Evolutionary conservation across 441 rosid species (phyloP).

Genomic region (Flueggea neowawraea): DNA sequence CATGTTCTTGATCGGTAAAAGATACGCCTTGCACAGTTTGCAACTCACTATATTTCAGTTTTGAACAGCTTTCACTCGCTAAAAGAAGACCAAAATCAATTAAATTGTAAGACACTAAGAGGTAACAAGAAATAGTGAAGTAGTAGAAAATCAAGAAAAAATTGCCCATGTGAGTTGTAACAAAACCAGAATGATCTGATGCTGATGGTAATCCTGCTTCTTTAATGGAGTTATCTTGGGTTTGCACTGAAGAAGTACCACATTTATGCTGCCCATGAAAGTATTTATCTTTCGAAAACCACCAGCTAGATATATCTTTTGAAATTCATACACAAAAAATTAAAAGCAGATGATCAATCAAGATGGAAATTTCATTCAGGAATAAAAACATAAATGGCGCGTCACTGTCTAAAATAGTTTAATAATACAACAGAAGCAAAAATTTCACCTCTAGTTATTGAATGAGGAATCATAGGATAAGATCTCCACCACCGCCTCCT

Average conservation of each 20-base stretch:
- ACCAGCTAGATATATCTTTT: no score
- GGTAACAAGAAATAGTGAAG: slow-evolving; percentile 12
- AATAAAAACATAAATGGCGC: no score
- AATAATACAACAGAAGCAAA: slow-evolving; percentile 10
- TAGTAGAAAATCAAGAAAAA: slow-evolving; percentile 4
- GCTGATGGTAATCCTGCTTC: slow-evolving; percentile 31
- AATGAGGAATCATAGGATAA: no score
- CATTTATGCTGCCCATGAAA: slow-evolving; percentile 40
- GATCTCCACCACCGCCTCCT: no score
- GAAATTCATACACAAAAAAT: no score
- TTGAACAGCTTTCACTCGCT: slow-evolving; percentile 37
- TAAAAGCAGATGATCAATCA: no score
- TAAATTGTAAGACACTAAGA: slow-evolving; percentile 3
- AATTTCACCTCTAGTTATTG: no score
- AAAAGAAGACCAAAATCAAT: slow-evolving; percentile 10
- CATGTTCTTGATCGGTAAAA: slow-evolving; percentile 6
- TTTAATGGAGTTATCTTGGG: slow-evolving; percentile 19
- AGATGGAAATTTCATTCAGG: no score
- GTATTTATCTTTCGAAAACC: slow-evolving; percentile 45
- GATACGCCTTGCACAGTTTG: slow-evolving; percentile 3
- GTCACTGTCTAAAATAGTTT: no score
- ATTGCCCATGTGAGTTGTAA: no score
- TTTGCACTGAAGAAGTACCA: slow-evolving; percentile 5
- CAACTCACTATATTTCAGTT: slow-evolving; percentile 7
- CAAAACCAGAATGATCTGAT: slow-evolving; percentile 35